These are phyloP conservation scores for Yamadazyma ubonensis DNA, from an alignment of 805 yeast genomes.

Conservation along the genomic window DNA sequence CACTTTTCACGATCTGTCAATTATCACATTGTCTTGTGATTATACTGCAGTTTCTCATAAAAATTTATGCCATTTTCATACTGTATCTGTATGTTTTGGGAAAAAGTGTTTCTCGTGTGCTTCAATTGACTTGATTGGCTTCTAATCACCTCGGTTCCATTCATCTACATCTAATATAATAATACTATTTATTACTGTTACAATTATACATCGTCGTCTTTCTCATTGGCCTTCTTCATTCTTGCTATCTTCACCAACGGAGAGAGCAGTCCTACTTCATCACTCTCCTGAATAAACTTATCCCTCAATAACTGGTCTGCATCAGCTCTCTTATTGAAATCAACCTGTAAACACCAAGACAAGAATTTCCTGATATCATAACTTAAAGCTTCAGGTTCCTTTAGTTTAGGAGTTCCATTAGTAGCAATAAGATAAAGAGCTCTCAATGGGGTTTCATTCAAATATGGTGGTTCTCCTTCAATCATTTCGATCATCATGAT, in stretches of 20 bases:
- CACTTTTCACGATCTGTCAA: too few species aligned
- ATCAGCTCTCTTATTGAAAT: conserved; percentile 75
- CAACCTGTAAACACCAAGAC: conserved; percentile 76
- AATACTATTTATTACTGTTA: too few species aligned
- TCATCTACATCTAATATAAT: background rate
- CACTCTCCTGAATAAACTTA: conserved; percentile 62
- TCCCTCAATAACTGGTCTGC: conserved; percentile 71
- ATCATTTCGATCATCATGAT: conserved; percentile 98
- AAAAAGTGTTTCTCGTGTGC: too few species aligned
- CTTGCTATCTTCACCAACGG: conserved; percentile 76
- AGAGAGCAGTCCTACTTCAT: conserved; percentile 58
- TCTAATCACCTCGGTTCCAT: background rate
- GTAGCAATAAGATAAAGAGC: conserved; percentile 94
- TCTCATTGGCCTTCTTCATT: conserved; percentile 52
- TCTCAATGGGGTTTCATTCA: conserved; percentile 92
- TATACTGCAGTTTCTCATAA: too few species aligned
- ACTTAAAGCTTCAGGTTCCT: conserved; percentile 81
- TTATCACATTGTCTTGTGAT: too few species aligned
- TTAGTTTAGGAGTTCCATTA: conserved; percentile 92
- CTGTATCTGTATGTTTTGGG: too few species aligned
- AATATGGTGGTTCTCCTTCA: conserved; percentile 98
- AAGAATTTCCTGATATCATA: conserved; percentile 66
- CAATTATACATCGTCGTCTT: conserved; percentile 5
- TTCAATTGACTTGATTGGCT: too few species aligned
- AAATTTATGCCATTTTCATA: too few species aligned